A percentile compares a stretch with the other conserved stretches of the same genome.
Conservation (phyloP, 2,329 filamentous ascomycete species). For the Calonectria pauciramosa region DNA sequence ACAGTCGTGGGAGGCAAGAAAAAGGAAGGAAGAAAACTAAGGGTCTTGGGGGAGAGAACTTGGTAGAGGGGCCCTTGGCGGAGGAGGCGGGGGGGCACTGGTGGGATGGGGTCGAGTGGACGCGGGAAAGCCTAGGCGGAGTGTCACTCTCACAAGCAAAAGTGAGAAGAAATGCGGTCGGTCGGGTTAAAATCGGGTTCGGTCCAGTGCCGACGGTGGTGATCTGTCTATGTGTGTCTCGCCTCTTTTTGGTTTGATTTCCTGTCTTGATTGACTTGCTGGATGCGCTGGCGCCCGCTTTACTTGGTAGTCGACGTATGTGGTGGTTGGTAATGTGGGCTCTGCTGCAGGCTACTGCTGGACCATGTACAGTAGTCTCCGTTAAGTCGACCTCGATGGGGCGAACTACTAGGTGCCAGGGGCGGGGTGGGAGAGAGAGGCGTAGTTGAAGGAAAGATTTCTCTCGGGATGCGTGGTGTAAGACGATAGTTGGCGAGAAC, state of each 20-base stretch:
- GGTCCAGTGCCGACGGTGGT: constrained; percentile 15
- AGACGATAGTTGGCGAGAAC: background rate
- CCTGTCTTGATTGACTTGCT: constrained; percentile 15
- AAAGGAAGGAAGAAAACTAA: constrained; percentile 24
- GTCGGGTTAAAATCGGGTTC: constrained; percentile 24
- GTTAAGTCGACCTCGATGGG: constrained; percentile 20
- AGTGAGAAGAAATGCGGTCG: constrained; percentile 21
- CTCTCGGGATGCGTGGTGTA: constrained; percentile 1
- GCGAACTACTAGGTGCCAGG: constrained; percentile 17
- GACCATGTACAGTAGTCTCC: constrained; percentile 21
- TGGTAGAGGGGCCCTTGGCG: constrained; percentile 27
- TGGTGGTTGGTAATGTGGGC: constrained; percentile 23
- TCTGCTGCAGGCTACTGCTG: constrained; percentile 22
- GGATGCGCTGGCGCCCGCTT: constrained; percentile 18
- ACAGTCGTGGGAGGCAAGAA: constrained; percentile 21
- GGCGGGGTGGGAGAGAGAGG: constrained; percentile 2
- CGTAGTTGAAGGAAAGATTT: constrained; percentile 5
- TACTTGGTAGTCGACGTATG: constrained; percentile 3
- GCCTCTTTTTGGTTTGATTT: constrained; percentile 6
- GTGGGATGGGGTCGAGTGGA: constrained; percentile 33
- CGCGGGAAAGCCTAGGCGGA: background rate
- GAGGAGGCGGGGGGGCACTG: constrained; percentile 27
- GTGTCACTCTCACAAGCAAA: constrained; percentile 12
- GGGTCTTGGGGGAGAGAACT: constrained; percentile 26
- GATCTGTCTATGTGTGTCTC: constrained; percentile 1